Evolutionary conservation across 2,329 filamentous ascomycete species (phyloP), one percentile per base, ranked within the genome.

Genomic region (Colletotrichum sp.): DNA sequence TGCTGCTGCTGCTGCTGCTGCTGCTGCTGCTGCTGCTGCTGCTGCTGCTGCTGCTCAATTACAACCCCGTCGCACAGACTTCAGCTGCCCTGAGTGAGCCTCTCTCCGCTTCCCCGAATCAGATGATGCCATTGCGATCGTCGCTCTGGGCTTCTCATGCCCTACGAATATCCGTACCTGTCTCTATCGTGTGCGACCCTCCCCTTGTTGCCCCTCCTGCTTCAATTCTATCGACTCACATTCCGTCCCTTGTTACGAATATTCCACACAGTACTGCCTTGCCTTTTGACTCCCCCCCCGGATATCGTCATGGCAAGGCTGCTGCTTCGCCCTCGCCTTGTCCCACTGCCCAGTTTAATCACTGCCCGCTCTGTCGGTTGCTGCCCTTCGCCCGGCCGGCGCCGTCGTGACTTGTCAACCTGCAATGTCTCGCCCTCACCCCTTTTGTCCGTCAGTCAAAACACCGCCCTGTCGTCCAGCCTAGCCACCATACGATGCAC

Each of bases 401-500:
- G 57, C n/a, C 48, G 76, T 74, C 64, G 68, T 76, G 74, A 77
- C 74, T 57, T 21, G 66, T 76, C 71, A 63, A 26, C 48, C 69
- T 69, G 58, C 28, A 70, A 76, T 76, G 71, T 75, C 72, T 76
- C 34, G 66, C 66, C 58, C 70, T 65, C 74, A 64, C 74, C 70
- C 70, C 63, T 61, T 55, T 57, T 57, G 68, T 16, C 36, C 26
- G 28, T n/a, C 48, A 30, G 55, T 67, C 61, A 63, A 48, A 48
- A 48, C 43, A 48, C 55, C 55, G 71, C 55, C 72, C 34, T 74
- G 72, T 65, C 67, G 28, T 36, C 12, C 13, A 18, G 64, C 32
- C 61, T 64, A 34, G 61, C 21, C 61, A 36, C 48, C 43, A 48
- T 48, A 48, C 43, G 43, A 48, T 48, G 43, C 18, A 48, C 30